Conservation (phyloP, 768 basidiomycete species). For the Trametes sanguinea region DNA sequence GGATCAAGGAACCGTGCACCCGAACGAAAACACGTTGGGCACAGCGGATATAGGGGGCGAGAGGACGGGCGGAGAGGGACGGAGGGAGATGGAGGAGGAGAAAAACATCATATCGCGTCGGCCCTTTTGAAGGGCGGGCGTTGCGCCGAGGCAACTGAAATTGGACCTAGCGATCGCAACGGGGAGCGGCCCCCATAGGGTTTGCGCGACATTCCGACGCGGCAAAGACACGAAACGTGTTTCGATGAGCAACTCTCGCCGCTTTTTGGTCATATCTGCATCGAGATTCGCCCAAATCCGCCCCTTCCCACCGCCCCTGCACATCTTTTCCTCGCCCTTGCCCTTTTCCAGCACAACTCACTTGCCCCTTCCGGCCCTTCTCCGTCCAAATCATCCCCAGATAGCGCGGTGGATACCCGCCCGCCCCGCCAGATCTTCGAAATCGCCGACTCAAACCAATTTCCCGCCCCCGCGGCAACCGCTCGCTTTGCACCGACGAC, state of each 20-base stretch:
- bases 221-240: slow-evolving; percentile 76
- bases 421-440: slow-evolving; percentile 14
- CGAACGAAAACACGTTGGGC: slow-evolving; percentile 26
- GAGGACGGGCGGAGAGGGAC: slow-evolving; percentile 12
- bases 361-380: slow-evolving; percentile 1
- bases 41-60: slow-evolving; percentile 18
- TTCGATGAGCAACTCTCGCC: slow-evolving; percentile 51
- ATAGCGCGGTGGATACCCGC: slow-evolving; percentile 16
- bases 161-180: slow-evolving; percentile 56
- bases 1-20: slow-evolving; percentile 26
- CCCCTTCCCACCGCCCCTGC: slow-evolving; percentile 11
- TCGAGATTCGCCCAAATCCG: slow-evolving; percentile 18
- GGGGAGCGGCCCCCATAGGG: slow-evolving; percentile 52
- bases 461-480: slow-evolving; percentile 22
- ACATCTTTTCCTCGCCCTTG: slow-evolving; percentile 7
- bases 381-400: slow-evolving; percentile 6
- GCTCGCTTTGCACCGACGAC: slow-evolving; percentile 15
- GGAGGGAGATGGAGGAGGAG: slow-evolving; percentile 28
- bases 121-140: slow-evolving; percentile 50
- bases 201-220: slow-evolving; percentile 52
- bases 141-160: slow-evolving; percentile 44
- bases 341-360: slow-evolving; percentile 10
- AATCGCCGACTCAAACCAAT: slow-evolving; percentile 22
- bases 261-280: slow-evolving; percentile 40
- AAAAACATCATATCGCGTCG: slow-evolving; percentile 33